Evolutionary conservation across 2,329 filamentous ascomycete genomes (phyloP), one percentile per base, ranked within the genome.

Genomic region (Neocatenulostroma microsporum): DNA sequence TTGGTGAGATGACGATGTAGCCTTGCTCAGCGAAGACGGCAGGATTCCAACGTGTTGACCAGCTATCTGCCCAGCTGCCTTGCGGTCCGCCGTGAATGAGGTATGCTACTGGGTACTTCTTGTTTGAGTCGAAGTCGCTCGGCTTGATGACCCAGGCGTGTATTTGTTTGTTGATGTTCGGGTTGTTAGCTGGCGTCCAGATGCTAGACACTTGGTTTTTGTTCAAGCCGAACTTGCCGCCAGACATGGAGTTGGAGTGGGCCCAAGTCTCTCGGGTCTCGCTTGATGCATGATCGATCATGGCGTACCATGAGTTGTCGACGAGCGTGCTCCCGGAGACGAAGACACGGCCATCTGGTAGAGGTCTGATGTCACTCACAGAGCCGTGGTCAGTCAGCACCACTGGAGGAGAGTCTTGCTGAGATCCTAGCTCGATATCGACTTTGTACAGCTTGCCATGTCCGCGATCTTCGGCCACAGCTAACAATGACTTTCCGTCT

Each of bases 381-480:
- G 68, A 70, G 2, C 76, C 78, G 64, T 59, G 10, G 70, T 69
- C 15, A 78, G 76, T 39, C 36, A 37, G 17, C 17, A 11, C 11
- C 11, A 5, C 32, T 15, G 36, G 37, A 23, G 36, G 24, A 18
- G 9, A n/a, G 4, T 5, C 11, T 5, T 6, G 8, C 8, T 42
- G 15, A 13, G 14, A 70, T 59, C 7, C 32, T 29, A 20, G 21
- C 36, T 25, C 31, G 27, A 32, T 20, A 40, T 31, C 13, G 13
- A 41, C 18, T 24, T 37, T 32, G 67, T 74, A 86, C 0, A 85
- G 64, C 32, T 76, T 66, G 7, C 66, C 67, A 30, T 73, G 71
- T 1, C 78, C 86, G 25, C 74, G 62, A 36, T 82, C 74, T 58
- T 93, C 84, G 3, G 82, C 83, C 2, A 76, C 74, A n/a, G 88